Conservation (phyloP, 345 rosid genomes). For the Clausena lansium region DNA sequence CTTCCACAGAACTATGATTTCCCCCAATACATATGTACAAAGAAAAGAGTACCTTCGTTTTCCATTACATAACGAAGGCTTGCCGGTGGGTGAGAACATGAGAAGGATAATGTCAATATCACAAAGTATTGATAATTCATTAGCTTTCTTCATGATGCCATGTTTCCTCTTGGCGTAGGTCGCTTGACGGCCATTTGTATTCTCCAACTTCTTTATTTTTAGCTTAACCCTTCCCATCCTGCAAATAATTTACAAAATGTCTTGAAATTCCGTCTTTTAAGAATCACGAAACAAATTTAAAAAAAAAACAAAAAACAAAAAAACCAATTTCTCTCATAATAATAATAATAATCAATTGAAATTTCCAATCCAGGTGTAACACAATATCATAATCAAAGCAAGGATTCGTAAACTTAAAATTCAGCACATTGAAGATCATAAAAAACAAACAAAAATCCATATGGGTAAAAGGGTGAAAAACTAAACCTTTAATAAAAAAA, state of each 20-base stretch:
- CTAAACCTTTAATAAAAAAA: background rate
- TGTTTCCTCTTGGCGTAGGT: constrained; percentile 70
- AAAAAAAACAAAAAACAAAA: background rate
- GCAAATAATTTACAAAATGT: constrained; percentile 17
- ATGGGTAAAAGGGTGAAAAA: background rate
- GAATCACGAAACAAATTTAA: background rate
- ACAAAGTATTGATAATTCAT: constrained; percentile 67
- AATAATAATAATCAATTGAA: background rate
- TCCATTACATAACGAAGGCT: constrained; percentile 58
- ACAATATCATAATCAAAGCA: background rate
- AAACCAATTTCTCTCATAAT: background rate
- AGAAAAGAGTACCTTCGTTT: constrained; percentile 43
- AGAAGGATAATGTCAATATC: constrained; percentile 69
- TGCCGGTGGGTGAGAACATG: constrained; percentile 77
- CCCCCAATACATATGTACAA: background rate
- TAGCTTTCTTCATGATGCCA: constrained; percentile 80
- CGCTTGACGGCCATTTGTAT: constrained; percentile 62
- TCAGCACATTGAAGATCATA: background rate
- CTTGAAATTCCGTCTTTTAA: background rate
- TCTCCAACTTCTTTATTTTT: constrained; percentile 68
- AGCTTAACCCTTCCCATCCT: constrained; percentile 88
- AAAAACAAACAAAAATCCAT: background rate
- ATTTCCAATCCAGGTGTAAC: background rate
- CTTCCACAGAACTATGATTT: background rate
- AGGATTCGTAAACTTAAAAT: background rate